Evolutionary conservation across 305 asterid species (phyloP).

Genomic region (Plantago lanceolata): DNA sequence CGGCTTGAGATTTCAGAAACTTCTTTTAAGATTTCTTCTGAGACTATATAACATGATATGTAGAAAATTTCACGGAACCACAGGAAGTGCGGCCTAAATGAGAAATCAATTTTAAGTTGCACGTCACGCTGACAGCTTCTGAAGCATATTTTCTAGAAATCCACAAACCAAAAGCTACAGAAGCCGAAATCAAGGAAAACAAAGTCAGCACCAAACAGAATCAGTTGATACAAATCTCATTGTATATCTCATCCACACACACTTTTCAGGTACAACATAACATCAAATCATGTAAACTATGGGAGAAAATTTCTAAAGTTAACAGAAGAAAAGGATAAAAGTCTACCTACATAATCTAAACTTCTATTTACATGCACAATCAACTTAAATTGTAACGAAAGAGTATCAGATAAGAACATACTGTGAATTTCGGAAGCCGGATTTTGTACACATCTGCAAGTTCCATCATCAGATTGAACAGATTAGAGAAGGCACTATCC

Average conservation of each 20-base stretch:
- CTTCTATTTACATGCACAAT: background rate
- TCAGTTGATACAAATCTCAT: background rate
- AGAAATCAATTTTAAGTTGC: too few relatives aligned
- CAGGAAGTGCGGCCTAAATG: too few relatives aligned
- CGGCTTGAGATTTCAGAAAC: background rate
- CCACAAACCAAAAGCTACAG: background rate
- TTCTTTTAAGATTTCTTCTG: background rate
- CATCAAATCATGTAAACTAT: background rate
- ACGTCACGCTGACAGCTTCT: background rate
- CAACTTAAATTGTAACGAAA: slow-evolving; percentile 2
- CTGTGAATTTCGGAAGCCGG: slow-evolving; percentile 90
- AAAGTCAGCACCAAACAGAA: background rate
- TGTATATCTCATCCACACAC: background rate
- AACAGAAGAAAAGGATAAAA: slow-evolving; percentile 10
- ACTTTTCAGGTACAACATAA: background rate
- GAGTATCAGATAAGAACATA: slow-evolving; percentile 29
- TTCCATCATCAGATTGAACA: slow-evolving; percentile 93
- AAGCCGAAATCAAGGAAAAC: background rate
- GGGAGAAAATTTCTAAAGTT: background rate
- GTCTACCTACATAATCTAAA: background rate
- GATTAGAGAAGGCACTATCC: slow-evolving; percentile 94
- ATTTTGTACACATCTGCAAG: slow-evolving; percentile 92
- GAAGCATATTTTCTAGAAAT: background rate
- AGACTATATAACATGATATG: background rate
- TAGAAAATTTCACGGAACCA: too few relatives aligned